Evolutionary conservation across 345 rosid species (phyloP).

Genomic region (Eucalyptus victrix): DNA sequence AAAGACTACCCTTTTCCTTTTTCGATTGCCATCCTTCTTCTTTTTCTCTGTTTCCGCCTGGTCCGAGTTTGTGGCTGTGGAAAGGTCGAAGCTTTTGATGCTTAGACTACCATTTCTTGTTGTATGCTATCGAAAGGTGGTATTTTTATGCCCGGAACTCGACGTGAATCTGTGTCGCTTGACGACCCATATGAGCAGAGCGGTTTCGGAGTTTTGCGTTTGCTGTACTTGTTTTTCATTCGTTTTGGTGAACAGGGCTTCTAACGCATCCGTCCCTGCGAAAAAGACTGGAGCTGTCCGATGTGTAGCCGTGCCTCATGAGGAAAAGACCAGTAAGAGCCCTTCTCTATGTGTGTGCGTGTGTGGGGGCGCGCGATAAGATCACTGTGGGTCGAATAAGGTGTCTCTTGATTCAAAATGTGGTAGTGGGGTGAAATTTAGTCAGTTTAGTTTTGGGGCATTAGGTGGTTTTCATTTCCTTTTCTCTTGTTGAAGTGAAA

Average conservation of each 20-base stretch:
- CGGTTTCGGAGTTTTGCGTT: not conserved
- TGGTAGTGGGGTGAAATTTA: not conserved
- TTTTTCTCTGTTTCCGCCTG: not conserved
- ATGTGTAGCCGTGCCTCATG: conserved; percentile 31
- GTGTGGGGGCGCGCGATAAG: not conserved
- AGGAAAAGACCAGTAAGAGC: conserved; percentile 24
- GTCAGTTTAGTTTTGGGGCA: not conserved
- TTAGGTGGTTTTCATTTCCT: not conserved
- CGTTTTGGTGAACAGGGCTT: conserved; percentile 7
- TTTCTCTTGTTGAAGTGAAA: not conserved
- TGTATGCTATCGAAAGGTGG: fast-evolving
- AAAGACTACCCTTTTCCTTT: not conserved
- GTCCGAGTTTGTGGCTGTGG: not conserved
- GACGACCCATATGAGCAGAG: not conserved
- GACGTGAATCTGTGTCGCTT: not conserved
- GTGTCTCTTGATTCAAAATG: not conserved
- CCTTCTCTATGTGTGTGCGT: not conserved
- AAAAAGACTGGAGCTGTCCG: conserved; percentile 9
- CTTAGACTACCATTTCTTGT: not conserved
- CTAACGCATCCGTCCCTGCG: conserved; percentile 2
- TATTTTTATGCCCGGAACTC: not conserved
- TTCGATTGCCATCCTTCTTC: not conserved
- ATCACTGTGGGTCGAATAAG: not conserved
- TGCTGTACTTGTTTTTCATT: not conserved
- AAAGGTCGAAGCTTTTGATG: not conserved